phyloP scores from a whole-genome alignment of 495 filamentous ascomycete species.

The Ascodesmis nigricans region DNA sequence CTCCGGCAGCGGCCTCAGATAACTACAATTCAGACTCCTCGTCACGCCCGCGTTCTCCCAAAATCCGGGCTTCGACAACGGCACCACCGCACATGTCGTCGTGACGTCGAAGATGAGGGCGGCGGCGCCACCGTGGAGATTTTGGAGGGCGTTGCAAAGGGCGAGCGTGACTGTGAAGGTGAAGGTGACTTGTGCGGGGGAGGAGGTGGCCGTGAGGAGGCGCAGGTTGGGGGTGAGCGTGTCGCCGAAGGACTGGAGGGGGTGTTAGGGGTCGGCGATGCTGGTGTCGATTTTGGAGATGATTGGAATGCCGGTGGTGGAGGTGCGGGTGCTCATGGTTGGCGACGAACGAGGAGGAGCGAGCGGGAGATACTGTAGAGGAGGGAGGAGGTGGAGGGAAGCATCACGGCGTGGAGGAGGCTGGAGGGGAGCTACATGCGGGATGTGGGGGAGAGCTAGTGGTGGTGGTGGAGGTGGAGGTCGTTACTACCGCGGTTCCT shows the following conservation, averaged over 20 bases:
- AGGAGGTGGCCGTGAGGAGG: slow-evolving; percentile 10
- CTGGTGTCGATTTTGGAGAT: slow-evolving; percentile 1
- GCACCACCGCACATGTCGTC: slow-evolving; percentile 36
- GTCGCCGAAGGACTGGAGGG: background rate
- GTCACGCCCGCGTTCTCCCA: slow-evolving; percentile 43
- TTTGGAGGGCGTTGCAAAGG: slow-evolving; percentile 36
- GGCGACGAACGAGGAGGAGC: no score
- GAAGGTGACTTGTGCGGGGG: slow-evolving; percentile 22
- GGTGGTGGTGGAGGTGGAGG: no score
- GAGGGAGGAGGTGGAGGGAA: no score
- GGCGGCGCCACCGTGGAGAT: slow-evolving; percentile 48
- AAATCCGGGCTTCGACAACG: slow-evolving; percentile 35
- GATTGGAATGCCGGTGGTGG: slow-evolving; percentile 3
- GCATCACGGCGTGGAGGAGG: no score
- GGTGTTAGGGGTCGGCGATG: background rate
- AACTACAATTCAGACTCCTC: slow-evolving; percentile 44
- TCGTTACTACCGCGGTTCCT: no score
- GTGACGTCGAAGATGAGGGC: slow-evolving; percentile 46
- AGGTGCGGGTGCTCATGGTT: no score
- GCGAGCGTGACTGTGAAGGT: slow-evolving; percentile 29
- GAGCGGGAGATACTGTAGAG: no score
- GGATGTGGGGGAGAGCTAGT: no score
- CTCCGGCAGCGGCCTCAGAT: slow-evolving; percentile 36
- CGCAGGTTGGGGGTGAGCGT: background rate
- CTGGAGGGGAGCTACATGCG: no score